Evolutionary conservation across 495 filamentous ascomycete genomes (phyloP), one percentile per base, ranked within the genome.

Genomic region (Penicillium canariense): DNA sequence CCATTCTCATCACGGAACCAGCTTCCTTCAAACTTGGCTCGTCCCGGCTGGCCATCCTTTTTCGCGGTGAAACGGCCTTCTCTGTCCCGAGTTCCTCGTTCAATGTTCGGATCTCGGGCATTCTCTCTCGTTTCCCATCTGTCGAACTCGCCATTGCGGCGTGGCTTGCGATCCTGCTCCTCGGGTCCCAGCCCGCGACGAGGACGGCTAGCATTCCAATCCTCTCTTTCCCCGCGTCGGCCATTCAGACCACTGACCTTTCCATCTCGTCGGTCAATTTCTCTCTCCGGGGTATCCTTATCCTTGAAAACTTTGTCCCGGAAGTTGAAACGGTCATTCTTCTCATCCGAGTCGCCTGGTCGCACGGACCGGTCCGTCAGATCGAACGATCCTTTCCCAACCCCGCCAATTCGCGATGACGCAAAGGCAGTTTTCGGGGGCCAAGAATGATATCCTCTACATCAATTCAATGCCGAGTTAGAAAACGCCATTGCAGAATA

Each of bases 391-490:
- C 66, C 75, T 77, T 83, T 76, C 53, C 72, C 73, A 11, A 32
- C 31, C 20, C 46, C 46, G 51, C 76, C 61, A 54, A 77, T 81
- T 70, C 83, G 68, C 40, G 88, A 90, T 14, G 92, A 96, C 52
- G 89, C 85, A 68, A 97, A 96, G 26, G 84, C 84, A 23, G 83
- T 90, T 59, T 91, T 91, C 1, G 92, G 91, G 92, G 92, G 28
- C 90, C 91, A 34, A 96, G 87, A 57, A 96, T 79, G 51, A 96
- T 91, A 52, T 96, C 89, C 63, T 94, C 91, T 56, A 77, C 58
- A 82, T 82, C 85, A 52, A 53, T 27, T 43, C 12, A 46, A 50
- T 34, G 31, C 2, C 23, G 14, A 4, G 54, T 68, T 46, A 71
- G 68, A 47, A 56, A 43, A 52, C 18, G 25, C 28, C 51, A 27